Conservation (phyloP, 768 basidiomycete genomes). For the Wakefieldia striispora region DNA sequence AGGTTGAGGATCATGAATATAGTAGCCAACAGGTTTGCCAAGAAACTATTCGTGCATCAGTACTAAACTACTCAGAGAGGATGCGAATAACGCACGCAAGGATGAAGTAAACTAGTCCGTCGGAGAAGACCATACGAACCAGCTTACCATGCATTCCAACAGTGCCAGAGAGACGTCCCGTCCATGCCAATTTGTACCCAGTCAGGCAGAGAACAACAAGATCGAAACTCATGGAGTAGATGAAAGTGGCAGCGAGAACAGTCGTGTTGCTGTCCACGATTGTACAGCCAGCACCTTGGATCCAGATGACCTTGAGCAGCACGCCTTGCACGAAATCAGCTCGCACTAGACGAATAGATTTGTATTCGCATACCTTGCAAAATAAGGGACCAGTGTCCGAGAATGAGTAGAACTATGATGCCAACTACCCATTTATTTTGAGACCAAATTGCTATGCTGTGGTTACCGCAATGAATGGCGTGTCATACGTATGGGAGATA, state of each 20-base stretch:
- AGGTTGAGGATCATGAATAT: conserved; percentile 65
- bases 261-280: conserved; percentile 61
- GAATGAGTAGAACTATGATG: conserved; percentile 50
- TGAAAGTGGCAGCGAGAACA: conserved; percentile 66
- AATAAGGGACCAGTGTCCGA: conserved; percentile 72
- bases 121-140: conserved; percentile 62
- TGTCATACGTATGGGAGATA: background rate
- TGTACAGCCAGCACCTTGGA: conserved; percentile 46
- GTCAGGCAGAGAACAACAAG: conserved; percentile 57
- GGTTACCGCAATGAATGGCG: conserved; percentile 10
- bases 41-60: conserved; percentile 32
- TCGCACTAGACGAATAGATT: background rate
- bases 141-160: conserved; percentile 43
- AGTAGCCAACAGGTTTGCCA: conserved; percentile 42
- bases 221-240: conserved; percentile 78
- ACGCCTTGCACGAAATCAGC: conserved; percentile 41
- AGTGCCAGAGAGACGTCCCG: conserved; percentile 11
- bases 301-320: conserved; percentile 56
- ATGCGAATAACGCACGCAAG: conserved; percentile 51
- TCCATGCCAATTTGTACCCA: conserved; percentile 52
- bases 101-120: conserved; percentile 74
- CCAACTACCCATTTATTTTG: conserved; percentile 52
- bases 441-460: conserved; percentile 64
- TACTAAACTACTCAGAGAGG: conserved; percentile 24
- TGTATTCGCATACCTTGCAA: conserved; percentile 48